phyloP scores from a whole-genome alignment of 108 stramenopile species.

The Conticribra weissflogii region DNA sequence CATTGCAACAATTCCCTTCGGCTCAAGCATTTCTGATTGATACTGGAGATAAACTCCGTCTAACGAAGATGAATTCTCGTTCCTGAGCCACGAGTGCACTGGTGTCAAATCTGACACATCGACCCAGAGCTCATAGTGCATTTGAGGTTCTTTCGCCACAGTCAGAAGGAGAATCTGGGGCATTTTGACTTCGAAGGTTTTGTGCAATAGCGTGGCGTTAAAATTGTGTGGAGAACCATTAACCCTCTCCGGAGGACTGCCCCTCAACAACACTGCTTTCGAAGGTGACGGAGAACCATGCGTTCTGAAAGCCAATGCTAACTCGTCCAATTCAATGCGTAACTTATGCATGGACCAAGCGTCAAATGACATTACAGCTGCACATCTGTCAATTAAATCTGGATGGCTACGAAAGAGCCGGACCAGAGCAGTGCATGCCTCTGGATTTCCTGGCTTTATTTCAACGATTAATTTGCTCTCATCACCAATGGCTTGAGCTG shows the following conservation, averaged over 20 bases:
- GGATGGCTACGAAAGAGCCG: constrained; percentile 66
- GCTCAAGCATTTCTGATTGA: constrained; percentile 64
- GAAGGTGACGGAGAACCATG: constrained; percentile 1
- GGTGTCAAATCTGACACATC: constrained; percentile 55
- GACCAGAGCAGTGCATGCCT: constrained; percentile 67
- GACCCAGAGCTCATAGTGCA: constrained; percentile 54
- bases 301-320: constrained; percentile 13
- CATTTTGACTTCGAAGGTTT: constrained; percentile 18
- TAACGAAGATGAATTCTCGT: constrained; percentile 47
- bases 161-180: constrained; percentile 68
- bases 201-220: too few relatives aligned
- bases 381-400: constrained; percentile 58
- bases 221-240: constrained; percentile 5
- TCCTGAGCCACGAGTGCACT: constrained; percentile 59
- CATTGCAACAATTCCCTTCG: constrained; percentile 50
- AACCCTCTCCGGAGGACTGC: constrained; percentile 12
- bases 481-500: constrained; percentile 67
- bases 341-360: constrained; percentile 73
- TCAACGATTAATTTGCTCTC: constrained; percentile 67
- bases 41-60: constrained; percentile 82
- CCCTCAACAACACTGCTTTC: background rate
- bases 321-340: constrained; percentile 48
- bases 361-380: constrained; percentile 80
- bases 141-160: constrained; percentile 52
- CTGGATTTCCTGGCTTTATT: constrained; percentile 78